These are phyloP conservation scores for Aphanomyces stellatus DNA, from an alignment of 352 stramenopile species.

Conservation along the genomic window DNA sequence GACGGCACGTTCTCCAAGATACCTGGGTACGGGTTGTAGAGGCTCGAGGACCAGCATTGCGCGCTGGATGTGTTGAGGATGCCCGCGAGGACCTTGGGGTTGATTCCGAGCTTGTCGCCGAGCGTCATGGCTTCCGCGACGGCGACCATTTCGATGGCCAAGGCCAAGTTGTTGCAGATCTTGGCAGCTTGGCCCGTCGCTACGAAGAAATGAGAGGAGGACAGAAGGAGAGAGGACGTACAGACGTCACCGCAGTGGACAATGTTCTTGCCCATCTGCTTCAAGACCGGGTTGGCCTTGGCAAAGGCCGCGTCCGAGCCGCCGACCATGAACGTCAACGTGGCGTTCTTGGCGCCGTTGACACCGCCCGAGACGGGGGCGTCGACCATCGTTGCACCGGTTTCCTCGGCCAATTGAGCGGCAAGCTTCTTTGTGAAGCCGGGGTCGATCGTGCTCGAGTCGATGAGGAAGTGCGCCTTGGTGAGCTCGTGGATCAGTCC, in stretches of 20 bases:
- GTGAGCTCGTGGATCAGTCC: constrained; percentile 62
- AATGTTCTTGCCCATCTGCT: constrained; percentile 92
- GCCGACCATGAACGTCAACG: constrained; percentile 98
- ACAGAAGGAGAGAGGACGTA: constrained; percentile 27
- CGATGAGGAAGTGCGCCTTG: constrained; percentile 84
- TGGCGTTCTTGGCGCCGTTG: constrained; percentile 90
- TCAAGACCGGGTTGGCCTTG: constrained; percentile 69
- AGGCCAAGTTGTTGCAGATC: constrained; percentile 97
- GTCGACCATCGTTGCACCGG: constrained; percentile 82
- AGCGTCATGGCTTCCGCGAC: constrained; percentile 96
- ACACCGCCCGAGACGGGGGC: constrained; percentile 96
- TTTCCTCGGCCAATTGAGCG: constrained; percentile 40
- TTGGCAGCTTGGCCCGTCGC: constrained; percentile 86
- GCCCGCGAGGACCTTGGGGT: constrained; percentile 86
- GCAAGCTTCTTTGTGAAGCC: constrained; percentile 85
- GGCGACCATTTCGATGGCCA: constrained; percentile 95
- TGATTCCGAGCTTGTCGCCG: constrained; percentile 90
- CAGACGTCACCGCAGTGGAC: constrained; percentile 89
- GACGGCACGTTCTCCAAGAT: constrained; percentile 86
- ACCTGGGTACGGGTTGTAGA: constrained; percentile 94
- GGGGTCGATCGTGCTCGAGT: constrained; percentile 94
- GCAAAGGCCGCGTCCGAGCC: constrained; percentile 50
- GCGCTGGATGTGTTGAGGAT: constrained; percentile 97
- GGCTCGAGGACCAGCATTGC: constrained; percentile 93
- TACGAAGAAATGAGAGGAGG: constrained; percentile 22